Base-by-base conservation (phyloP, 2,329 filamentous ascomycete species). In the Amauroascus verrucosus region DNA sequence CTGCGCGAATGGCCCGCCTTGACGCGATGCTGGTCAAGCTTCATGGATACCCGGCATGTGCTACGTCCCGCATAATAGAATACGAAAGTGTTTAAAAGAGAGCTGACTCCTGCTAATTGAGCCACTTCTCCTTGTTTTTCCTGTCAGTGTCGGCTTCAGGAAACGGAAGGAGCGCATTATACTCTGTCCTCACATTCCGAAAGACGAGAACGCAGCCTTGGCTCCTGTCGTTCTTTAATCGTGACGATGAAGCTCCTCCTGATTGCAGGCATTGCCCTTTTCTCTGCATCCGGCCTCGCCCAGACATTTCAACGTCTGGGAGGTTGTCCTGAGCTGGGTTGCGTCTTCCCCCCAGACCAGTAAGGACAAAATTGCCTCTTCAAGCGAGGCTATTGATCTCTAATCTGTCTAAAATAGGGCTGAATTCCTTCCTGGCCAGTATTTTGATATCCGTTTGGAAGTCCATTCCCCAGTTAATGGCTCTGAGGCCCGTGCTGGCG, bases 361-460 rank as follows among this genome's bases (percentile, higher is more conserved):
- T 76, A 67, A 61, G 74, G 55, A 13, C 51, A 6, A n/a, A 18
- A 20, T 44, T 44, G 6, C 13, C 32, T 28, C 4, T 28, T 22
- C 41, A 48, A 56, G 51, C 49, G 24, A 20, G 22, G 13, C 11
- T 14, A 40, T 45, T 16, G 37, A 45, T 28, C 22, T 33, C 44
- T 38, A 26, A 47, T 16, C 18, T 3, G 28, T 20, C 5, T 20
- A 18, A 11, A 44, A 24, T 56, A 78, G 76, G 72, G 82, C 84
- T 58, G 87, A 93, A 63, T 93, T 93, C 71, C 77, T 94, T 1
- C 83, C 87, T 4, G 87, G 87, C 11, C 87, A 93, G 71, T 84
- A 80, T 67, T 93, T 93, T 64, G 88, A 93, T 65, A 83, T 94
- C 58, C 83, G 87, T 56, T 78, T 91, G 56, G 87, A 93, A 67